Evolutionary conservation across 176 grass and related monocot species (phyloP).

Genomic region (Guadua angustifolia): DNA sequence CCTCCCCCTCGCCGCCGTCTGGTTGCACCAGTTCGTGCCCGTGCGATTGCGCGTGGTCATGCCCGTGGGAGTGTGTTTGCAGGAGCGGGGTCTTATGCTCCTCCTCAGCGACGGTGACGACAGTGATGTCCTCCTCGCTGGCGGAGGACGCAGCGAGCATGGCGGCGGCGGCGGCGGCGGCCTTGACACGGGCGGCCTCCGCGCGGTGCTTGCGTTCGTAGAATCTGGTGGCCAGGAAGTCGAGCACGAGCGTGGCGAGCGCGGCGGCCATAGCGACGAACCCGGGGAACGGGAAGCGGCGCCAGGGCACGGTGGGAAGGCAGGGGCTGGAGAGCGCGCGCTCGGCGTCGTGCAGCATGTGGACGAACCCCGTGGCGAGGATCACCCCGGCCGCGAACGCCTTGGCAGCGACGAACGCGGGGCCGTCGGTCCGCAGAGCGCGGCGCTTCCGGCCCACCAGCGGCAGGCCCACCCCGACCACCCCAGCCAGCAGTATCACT

Average conservation of each 20-base stretch:
- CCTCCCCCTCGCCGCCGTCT: conserved; percentile 36
- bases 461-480: conserved; percentile 61
- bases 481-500: conserved; percentile 57
- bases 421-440: conserved; percentile 56
- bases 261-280: conserved; percentile 85
- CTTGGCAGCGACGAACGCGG: conserved; percentile 55
- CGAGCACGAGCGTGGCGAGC: conserved; percentile 73
- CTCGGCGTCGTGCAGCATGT: conserved; percentile 75
- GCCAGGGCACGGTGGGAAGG: conserved; percentile 57
- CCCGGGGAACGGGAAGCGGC: conserved; percentile 68
- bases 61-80: conserved; percentile 20
- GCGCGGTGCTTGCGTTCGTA: conserved; percentile 66
- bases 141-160: conserved; percentile 44
- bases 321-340: conserved; percentile 58
- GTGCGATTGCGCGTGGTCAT: conserved; percentile 22
- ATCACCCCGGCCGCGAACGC: conserved; percentile 82
- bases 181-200: conserved; percentile 58
- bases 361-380: conserved; percentile 85
- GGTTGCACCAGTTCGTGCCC: conserved; percentile 21
- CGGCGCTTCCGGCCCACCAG: conserved; percentile 62
- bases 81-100: conserved; percentile 46
- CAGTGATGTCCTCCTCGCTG: conserved; percentile 49
- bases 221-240: conserved; percentile 69
- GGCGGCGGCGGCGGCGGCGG: conserved; percentile 43
- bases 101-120: conserved; percentile 39